These are phyloP conservation scores for Monosporascus sp. DNA, from an alignment of 2,329 filamentous ascomycete genomes.

Conservation along the genomic window DNA sequence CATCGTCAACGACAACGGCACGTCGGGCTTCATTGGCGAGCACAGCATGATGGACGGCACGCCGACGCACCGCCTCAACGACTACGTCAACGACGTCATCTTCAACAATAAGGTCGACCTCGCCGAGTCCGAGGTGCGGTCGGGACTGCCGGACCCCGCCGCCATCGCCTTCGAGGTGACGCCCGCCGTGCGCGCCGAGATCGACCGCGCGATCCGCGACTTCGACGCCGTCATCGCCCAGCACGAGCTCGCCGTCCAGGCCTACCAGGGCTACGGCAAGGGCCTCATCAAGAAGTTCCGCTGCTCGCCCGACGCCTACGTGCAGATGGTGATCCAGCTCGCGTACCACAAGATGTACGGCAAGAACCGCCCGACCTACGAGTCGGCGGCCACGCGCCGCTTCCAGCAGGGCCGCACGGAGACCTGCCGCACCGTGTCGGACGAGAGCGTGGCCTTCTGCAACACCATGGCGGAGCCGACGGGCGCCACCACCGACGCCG, in stretches of 20 bases:
- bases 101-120: slow-evolving; percentile 94
- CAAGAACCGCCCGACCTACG: slow-evolving; percentile 95
- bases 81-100: slow-evolving; percentile 87
- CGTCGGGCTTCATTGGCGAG: slow-evolving; percentile 95
- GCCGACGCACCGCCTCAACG: slow-evolving; percentile 92
- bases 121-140: slow-evolving; percentile 70
- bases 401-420: slow-evolving; percentile 97
- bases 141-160: slow-evolving; percentile 75
- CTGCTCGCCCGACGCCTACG: slow-evolving; percentile 94
- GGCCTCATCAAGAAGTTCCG: slow-evolving; percentile 99
- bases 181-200: slow-evolving; percentile 67
- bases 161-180: slow-evolving; percentile 74
- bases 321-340: slow-evolving; percentile 97
- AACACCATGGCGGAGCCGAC: slow-evolving; percentile 71
- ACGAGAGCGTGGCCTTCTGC: slow-evolving; percentile 89
- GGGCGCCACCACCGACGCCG: slow-evolving; percentile 54
- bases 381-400: slow-evolving; percentile 88
- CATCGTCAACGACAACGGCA: slow-evolving; percentile 96
- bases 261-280: slow-evolving; percentile 97
- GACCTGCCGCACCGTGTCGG: slow-evolving; percentile 87
- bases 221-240: slow-evolving; percentile 77
- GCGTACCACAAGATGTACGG: slow-evolving; percentile 99
- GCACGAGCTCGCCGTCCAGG: slow-evolving; percentile 89
- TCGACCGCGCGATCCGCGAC: slow-evolving; percentile 71
- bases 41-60: slow-evolving; percentile 99